A percentile compares a stretch with the other conserved stretches of the same genome.
Conservation (phyloP, 371 early-diverging fungal genomes). For the Mortierella sp. region DNA sequence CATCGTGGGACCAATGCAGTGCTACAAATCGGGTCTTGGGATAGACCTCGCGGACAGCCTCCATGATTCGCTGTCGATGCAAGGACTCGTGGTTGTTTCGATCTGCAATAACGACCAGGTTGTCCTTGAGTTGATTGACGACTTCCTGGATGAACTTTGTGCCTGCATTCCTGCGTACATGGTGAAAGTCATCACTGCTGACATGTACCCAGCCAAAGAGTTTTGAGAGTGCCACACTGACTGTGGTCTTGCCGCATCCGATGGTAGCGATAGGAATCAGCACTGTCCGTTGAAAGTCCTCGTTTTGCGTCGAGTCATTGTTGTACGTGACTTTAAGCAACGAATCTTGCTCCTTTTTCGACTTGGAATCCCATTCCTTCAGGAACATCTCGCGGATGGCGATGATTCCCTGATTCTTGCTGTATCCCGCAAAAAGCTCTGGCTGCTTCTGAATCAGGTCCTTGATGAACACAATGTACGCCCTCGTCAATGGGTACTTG, state of each 20-base stretch:
- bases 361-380: conserved; percentile 53
- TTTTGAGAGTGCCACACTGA: conserved; percentile 62
- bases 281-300: conserved; percentile 60
- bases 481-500: conserved; percentile 68
- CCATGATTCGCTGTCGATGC: conserved; percentile 64
- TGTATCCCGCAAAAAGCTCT: conserved; percentile 73
- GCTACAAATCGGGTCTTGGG: conserved; percentile 73
- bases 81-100: conserved; percentile 74
- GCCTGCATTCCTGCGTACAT: conserved; percentile 59
- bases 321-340: conserved; percentile 5
- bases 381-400: conserved; percentile 77
- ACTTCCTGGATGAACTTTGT: conserved; percentile 64
- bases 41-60: conserved; percentile 55
- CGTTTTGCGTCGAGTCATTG: neutral
- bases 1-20: conserved; percentile 74
- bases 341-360: conserved; percentile 23
- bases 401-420: conserved; percentile 83
- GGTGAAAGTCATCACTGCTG: conserved; percentile 77
- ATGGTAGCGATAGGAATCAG: conserved; percentile 80
- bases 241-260: conserved; percentile 80
- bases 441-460: conserved; percentile 70
- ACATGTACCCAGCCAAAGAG: conserved; percentile 73
- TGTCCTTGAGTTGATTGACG: conserved; percentile 56
- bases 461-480: conserved; percentile 84
- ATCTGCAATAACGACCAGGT: conserved; percentile 72